Evolutionary conservation across 2,329 filamentous ascomycete species (phyloP), one percentile per base, ranked within the genome.

Genomic region (Xylariaceae sp.): DNA sequence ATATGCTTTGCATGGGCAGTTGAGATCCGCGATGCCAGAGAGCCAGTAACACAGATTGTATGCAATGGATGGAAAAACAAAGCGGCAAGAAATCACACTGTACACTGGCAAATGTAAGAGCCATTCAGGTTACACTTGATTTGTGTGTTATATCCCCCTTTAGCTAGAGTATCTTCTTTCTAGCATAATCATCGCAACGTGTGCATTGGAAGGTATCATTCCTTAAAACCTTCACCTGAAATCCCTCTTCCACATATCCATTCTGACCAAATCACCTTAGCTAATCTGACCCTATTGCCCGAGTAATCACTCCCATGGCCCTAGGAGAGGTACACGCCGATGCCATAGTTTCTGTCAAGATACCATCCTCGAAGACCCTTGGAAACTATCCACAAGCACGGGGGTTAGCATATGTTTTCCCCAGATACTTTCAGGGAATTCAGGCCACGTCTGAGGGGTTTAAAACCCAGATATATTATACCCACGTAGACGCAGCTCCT

Each of bases 321-420:
- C 54, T 56, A 70, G 40, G 58, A 56, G 40, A 70, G 54, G 53
- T 68, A 70, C 7, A 70, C 58, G 2, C 67, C 67, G 18, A 68
- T 50, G 16, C 65, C 67, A 32, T 32, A 60, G 43, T 48, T 54
- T 10, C 66, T 62, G 40, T 70, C 66, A 12, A 61, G 56, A 56
- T 66, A 70, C 67, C 67, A 69, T 50, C 67, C 67, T 52, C 67
- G 64, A 19, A 59, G 52, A 7, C 67, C 67, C 2, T 68, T 64
- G 45, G 66, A 55, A 41, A 70, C 32, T 37, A 16, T 37, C 14
- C 3, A 16, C 7, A 37, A 14, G 14, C 32, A 14, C 3, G 32
- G 12, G 9, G 14, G 32, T 37, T 37, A 37, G 32, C 32, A 37
- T 7, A 37, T 37, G 32, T 3, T 37, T 12, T 3, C 9, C 14